phyloP scores from a whole-genome alignment of 208 protist genomes.

The Acanthamoeba pearcei region DNA sequence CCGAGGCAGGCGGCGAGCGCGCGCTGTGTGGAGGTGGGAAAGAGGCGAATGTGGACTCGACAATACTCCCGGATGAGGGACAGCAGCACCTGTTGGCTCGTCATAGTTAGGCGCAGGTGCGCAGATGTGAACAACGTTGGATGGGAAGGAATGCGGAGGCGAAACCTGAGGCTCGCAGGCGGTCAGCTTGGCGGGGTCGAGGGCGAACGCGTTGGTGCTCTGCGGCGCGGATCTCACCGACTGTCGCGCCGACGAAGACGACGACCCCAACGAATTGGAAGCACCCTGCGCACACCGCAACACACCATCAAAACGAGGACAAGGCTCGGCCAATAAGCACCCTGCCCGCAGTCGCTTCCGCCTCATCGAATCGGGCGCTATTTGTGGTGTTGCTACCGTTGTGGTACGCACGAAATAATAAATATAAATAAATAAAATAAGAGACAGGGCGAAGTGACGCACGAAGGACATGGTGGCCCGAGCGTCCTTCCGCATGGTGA shows the following conservation, averaged over 20 bases:
- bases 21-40: neutral
- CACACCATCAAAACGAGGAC: neutral
- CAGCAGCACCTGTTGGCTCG: neutral
- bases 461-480: conserved; percentile 11
- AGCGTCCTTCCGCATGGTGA: conserved; percentile 27
- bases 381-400: no score
- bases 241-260: neutral
- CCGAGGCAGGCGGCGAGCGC: conserved; percentile 6
- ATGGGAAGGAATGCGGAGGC: neutral
- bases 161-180: conserved; percentile 24
- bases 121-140: neutral
- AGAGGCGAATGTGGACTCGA: conserved; percentile 48
- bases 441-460: neutral
- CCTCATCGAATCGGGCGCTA: no score
- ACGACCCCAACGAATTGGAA: neutral
- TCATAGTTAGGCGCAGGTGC: neutral
- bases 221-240: neutral
- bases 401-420: no score
- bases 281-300: neutral
- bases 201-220: conserved; percentile 37
- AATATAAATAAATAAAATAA: no score
- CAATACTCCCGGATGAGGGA: conserved; percentile 51
- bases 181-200: conserved; percentile 9
- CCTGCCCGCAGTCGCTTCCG: no score
- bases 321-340: no score